Evolutionary conservation across 73 alveolate genomes (phyloP), one percentile per base, ranked within the genome.

Genomic region (Paramecium caudatum): DNA sequence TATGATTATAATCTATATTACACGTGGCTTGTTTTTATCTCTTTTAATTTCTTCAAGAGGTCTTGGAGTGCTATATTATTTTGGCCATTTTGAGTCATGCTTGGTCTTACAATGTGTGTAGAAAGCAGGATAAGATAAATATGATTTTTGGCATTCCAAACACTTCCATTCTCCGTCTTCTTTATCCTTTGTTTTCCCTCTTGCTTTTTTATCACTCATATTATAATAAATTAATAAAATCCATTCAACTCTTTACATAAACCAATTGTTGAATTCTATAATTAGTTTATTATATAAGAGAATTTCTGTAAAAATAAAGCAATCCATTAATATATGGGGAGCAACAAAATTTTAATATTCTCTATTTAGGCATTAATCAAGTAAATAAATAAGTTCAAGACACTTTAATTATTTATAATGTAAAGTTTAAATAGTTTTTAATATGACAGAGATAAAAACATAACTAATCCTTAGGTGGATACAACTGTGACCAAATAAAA

Each of bases 61-160:
- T 74, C 88, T 37, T 74, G 88, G 88, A 4, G 88, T 74, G 19
- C 47, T 74, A 15, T 74, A 74, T 2, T 21, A 23, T 17, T 74
- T 74, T 9, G 88, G 88, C 88, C 88, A 74, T 12, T 74, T 74
- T 21, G 88, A 74, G 95, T 94, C 93, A 90, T 97, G 99, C 91
- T 97, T 97, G 0, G 98, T 94, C 91, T 95, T 97, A 41, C 96
- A 96, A 82, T 97, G 99, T 21, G 99, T 97, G 90, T 97, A 97
- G 74, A 97, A 94, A 1, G 99, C 99, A 0, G 99, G 99, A 86
- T 97, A 97, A 0, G 97, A 91, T 43, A 97, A 94, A 91, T 97
- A 97, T 47, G 91, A 95, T 91, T 97, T 97, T 7, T 68, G 21
- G 43, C 88, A 74, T 45, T 74, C 88, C 34, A 68, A 68, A 13